A percentile compares a stretch with the other conserved stretches of the same genome.
Evolutionary conservation across 352 stramenopile species (phyloP).

Genomic region (Phytophthora fragariae): DNA sequence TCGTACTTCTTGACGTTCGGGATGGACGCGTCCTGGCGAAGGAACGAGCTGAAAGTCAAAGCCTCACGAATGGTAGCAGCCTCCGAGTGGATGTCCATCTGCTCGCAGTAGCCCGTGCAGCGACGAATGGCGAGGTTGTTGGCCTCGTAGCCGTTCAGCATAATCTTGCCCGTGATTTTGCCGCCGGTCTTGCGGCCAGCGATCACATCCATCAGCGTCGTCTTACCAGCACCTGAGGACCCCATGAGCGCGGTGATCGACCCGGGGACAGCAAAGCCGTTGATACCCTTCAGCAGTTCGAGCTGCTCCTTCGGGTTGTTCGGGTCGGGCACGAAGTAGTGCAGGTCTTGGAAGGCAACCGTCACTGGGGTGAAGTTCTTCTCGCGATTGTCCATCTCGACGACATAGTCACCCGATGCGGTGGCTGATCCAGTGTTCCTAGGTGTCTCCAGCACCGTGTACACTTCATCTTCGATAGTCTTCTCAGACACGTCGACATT

Average conservation of each 20-base stretch:
- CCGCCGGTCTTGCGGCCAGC: not conserved
- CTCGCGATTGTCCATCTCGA: conserved; percentile 1
- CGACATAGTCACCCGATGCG: not conserved
- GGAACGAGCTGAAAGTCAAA: conserved; percentile 82
- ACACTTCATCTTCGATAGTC: conserved; percentile 13
- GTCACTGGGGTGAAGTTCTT: conserved; percentile 28
- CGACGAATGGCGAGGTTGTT: conserved; percentile 55
- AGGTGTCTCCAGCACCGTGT: conserved; percentile 22
- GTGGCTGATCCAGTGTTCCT: conserved; percentile 12
- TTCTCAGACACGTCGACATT: conserved; percentile 39
- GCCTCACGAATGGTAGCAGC: conserved; percentile 68
- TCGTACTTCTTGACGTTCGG: conserved; percentile 35
- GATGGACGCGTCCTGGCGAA: conserved; percentile 50
- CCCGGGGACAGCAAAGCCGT: conserved; percentile 6
- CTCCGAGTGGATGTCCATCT: conserved; percentile 91
- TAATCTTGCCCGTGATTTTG: not conserved
- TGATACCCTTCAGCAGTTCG: conserved; percentile 14
- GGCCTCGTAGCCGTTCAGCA: conserved; percentile 51
- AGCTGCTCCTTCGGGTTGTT: conserved; percentile 14
- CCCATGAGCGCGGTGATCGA: not conserved
- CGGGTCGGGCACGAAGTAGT: conserved; percentile 18
- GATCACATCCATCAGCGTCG: not conserved
- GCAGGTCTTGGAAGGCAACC: conserved; percentile 22
- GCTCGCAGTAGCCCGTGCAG: conserved; percentile 65
- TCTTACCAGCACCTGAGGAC: not conserved